A percentile compares a stretch with the other conserved stretches of the same genome.
These are phyloP conservation scores for Fusarium robinianum DNA, from an alignment of 2,329 filamentous ascomycete species.

Conservation along the genomic window DNA sequence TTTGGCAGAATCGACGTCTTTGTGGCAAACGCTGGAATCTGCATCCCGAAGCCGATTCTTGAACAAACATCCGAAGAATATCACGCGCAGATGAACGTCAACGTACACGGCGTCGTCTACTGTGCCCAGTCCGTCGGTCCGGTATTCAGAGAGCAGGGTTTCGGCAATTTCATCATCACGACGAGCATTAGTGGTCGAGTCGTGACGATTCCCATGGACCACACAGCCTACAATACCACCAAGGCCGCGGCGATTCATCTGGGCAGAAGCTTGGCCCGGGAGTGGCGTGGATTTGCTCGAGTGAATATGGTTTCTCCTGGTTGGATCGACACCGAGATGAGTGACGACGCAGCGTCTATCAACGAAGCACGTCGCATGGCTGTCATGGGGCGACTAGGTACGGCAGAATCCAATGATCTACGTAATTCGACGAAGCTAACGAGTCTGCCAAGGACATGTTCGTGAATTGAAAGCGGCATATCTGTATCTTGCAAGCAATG, in stretches of 20 bases:
- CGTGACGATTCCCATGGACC: slow-evolving; percentile 54
- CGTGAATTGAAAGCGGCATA: slow-evolving; percentile 48
- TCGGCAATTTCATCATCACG: slow-evolving; percentile 55
- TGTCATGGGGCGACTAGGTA: slow-evolving; percentile 53
- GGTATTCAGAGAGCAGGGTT: too few species aligned
- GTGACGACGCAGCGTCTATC: slow-evolving; percentile 46
- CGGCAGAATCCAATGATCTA: too few species aligned
- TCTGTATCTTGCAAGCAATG: slow-evolving; percentile 35
- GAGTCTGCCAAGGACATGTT: slow-evolving; percentile 63
- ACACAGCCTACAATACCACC: slow-evolving; percentile 57
- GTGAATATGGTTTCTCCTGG: slow-evolving; percentile 53
- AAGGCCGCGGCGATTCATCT: slow-evolving; percentile 59
- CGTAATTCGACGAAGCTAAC: too few species aligned
- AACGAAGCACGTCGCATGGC: slow-evolving; percentile 56
- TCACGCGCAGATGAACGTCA: too few species aligned
- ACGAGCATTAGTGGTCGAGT: slow-evolving; percentile 51
- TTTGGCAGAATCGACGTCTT: too few species aligned
- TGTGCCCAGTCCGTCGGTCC: too few species aligned
- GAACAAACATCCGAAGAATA: too few species aligned
- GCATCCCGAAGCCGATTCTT: too few species aligned
- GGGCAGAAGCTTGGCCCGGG: slow-evolving; percentile 55
- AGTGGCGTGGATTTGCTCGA: slow-evolving; percentile 58
- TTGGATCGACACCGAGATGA: slow-evolving; percentile 58
- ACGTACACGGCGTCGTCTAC: too few species aligned
- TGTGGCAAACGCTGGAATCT: too few species aligned